Conservation (phyloP, 495 filamentous ascomycete genomes). For the Melanomma pulvis-pyrius region DNA sequence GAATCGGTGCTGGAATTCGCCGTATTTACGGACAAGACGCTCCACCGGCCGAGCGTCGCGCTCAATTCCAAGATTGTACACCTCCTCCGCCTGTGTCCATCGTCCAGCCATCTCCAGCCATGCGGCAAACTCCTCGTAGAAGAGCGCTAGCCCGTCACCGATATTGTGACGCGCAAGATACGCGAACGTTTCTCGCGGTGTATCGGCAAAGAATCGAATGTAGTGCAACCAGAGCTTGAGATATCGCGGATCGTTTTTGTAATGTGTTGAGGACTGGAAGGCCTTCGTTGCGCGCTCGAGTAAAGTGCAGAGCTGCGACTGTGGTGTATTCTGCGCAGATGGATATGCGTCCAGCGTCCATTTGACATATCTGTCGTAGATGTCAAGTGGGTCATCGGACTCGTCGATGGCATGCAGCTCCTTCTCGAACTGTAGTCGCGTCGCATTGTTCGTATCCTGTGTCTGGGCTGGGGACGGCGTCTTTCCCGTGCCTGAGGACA, state of each 20-base stretch:
- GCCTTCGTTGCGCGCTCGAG: conserved; percentile 90
- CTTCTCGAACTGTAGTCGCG: conserved; percentile 80
- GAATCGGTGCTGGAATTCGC: conserved; percentile 81
- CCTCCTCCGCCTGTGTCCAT: conserved; percentile 91
- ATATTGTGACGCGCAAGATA: conserved; percentile 87
- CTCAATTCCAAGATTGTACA: conserved; percentile 86
- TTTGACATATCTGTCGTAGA: conserved; percentile 94
- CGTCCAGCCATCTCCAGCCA: conserved; percentile 85
- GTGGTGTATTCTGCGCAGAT: conserved; percentile 85
- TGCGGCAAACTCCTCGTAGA: conserved; percentile 94
- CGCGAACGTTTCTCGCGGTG: conserved; percentile 87
- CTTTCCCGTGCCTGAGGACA: conserved; percentile 55
- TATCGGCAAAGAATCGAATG: conserved; percentile 87
- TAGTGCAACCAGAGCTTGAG: conserved; percentile 92
- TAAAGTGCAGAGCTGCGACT: conserved; percentile 84
- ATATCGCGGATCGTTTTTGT: conserved; percentile 94
- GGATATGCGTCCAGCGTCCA: conserved; percentile 97
- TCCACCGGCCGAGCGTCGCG: conserved; percentile 81
- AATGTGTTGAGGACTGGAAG: conserved; percentile 80
- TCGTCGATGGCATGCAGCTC: conserved; percentile 78
- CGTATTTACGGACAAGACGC: conserved; percentile 81
- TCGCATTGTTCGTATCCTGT: conserved; percentile 73
- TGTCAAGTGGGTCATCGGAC: conserved; percentile 91
- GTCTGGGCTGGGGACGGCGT: conserved; percentile 66
- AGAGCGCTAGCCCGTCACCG: conserved; percentile 86